phyloP scores from a whole-genome alignment of 306 rosid species.

The Acacia acuminata region DNA sequence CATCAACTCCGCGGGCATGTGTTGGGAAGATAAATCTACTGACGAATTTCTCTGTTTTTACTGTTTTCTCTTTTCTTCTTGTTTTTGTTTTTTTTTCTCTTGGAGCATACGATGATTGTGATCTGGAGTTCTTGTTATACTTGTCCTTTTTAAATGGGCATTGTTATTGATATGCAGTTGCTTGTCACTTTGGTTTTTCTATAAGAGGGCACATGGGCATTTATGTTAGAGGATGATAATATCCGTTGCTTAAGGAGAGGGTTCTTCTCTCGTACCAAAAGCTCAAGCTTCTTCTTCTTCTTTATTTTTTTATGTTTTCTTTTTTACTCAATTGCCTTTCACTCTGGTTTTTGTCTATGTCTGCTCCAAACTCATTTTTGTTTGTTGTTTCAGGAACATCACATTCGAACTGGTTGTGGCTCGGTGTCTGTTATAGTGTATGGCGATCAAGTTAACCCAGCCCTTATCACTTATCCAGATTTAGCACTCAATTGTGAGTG shows the following conservation, averaged over 20 bases:
- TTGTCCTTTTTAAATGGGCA: slow-evolving; percentile 36
- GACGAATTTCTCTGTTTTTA: neutral
- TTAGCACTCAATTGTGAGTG: slow-evolving; percentile 87
- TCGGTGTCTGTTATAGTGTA: slow-evolving; percentile 82
- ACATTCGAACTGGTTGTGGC: slow-evolving; percentile 78
- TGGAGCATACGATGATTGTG: slow-evolving; percentile 38
- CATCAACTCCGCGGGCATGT: neutral
- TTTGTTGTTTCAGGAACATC: slow-evolving; percentile 67
- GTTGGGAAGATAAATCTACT: neutral
- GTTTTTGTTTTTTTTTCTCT: slow-evolving; percentile 3
- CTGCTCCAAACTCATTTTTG: slow-evolving; percentile 24
- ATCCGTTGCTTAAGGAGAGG: slow-evolving; percentile 36
- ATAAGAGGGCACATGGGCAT: slow-evolving; percentile 61
- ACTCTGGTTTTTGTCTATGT: slow-evolving; percentile 14
- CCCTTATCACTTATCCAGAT: slow-evolving; percentile 91
- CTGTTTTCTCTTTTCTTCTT: slow-evolving; percentile 37
- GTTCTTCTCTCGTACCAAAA: slow-evolving; percentile 25
- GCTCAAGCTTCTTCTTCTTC: neutral
- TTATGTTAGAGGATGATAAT: slow-evolving; percentile 46
- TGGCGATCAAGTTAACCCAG: slow-evolving; percentile 91
- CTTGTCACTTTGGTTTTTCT: slow-evolving; percentile 49
- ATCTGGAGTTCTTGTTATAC: slow-evolving; percentile 42
- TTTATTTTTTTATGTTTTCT: too few relatives aligned
- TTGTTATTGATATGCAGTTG: slow-evolving; percentile 35
- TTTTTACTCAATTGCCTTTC: neutral